Percentiles rank a stretch among this genome's conserved stretches.
Conservation (phyloP, 2,329 filamentous ascomycete species). For the Fusarium compactum region DNA sequence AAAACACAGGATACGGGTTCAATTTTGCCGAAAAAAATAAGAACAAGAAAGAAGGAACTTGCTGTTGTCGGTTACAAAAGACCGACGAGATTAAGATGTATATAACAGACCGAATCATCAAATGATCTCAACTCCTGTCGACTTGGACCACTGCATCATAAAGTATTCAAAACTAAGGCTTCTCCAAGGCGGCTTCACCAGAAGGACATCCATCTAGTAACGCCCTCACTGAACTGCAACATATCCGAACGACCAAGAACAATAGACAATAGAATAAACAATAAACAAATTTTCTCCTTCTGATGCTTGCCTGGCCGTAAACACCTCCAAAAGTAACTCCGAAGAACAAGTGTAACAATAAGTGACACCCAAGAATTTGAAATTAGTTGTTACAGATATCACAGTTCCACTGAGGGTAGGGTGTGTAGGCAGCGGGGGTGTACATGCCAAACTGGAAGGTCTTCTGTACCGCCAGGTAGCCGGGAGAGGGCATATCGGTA, state of each 20-base stretch:
- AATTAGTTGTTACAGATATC: slow-evolving; percentile 66
- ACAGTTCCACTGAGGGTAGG: slow-evolving; percentile 66
- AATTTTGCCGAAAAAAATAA: background rate
- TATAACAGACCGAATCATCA: slow-evolving; percentile 42
- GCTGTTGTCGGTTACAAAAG: slow-evolving; percentile 8
- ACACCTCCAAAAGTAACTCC: slow-evolving; percentile 31
- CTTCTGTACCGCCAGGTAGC: slow-evolving; percentile 65
- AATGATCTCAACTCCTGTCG: slow-evolving; percentile 30
- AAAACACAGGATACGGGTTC: background rate
- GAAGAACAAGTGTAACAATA: slow-evolving; percentile 42
- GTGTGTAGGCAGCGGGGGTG: slow-evolving; percentile 62
- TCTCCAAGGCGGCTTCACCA: slow-evolving; percentile 28
- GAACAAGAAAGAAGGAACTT: background rate
- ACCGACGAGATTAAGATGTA: slow-evolving; percentile 43
- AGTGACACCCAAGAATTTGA: slow-evolving; percentile 62
- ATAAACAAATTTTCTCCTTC: slow-evolving; percentile 27
- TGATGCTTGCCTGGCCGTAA: slow-evolving; percentile 43
- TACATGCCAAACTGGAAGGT: slow-evolving; percentile 71
- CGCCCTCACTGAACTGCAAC: slow-evolving; percentile 37
- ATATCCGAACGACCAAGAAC: slow-evolving; percentile 30
- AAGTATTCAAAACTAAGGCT: slow-evolving; percentile 36
- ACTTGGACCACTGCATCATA: slow-evolving; percentile 42
- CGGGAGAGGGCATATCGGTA: slow-evolving; percentile 64
- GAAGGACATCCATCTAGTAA: slow-evolving; percentile 33
- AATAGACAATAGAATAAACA: slow-evolving; percentile 9